phyloP scores from a whole-genome alignment of 1,284 basidiomycete genomes.

The Sphagnurus paluster region DNA sequence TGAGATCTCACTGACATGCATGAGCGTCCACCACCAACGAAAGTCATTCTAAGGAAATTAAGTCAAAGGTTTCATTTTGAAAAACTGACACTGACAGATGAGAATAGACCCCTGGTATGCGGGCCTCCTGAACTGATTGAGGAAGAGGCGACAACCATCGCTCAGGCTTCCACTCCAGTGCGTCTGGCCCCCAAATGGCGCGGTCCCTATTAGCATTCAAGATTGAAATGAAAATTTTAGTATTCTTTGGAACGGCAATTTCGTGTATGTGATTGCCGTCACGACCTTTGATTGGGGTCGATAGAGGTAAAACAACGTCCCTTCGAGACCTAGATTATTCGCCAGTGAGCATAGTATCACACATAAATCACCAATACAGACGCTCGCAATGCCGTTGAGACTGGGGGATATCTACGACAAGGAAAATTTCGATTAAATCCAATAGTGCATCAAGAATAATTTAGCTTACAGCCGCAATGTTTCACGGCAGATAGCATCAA shows the following conservation, averaged over 20 bases:
- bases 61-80: neutral
- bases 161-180: conserved; percentile 22
- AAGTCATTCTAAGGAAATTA: conserved; percentile 19
- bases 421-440: too few relatives aligned
- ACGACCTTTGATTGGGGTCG: conserved; percentile 21
- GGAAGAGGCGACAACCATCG: conserved; percentile 21
- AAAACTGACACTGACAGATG: conserved; percentile 13
- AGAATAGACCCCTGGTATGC: conserved; percentile 21
- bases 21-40: conserved; percentile 19
- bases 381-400: too few relatives aligned
- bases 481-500: conserved; percentile 40
- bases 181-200: conserved; percentile 19
- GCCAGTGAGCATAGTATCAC: too few relatives aligned
- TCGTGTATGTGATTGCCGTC: conserved; percentile 23
- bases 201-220: conserved; percentile 17
- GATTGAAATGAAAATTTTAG: conserved; percentile 18
- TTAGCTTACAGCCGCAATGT: conserved; percentile 35
- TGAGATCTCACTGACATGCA: conserved; percentile 24
- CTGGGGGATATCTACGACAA: conserved; percentile 29
- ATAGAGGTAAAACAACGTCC: conserved; percentile 25
- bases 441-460: too few relatives aligned
- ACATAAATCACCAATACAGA: too few relatives aligned
- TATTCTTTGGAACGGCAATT: conserved; percentile 20
- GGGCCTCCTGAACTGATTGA: conserved; percentile 14
- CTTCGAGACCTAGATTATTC: conserved; percentile 16